A percentile compares a stretch with the other conserved stretches of the same genome.
These are phyloP conservation scores for Ophidiomyces ophidiicola DNA, from an alignment of 2,329 filamentous ascomycete genomes.

Conservation along the genomic window DNA sequence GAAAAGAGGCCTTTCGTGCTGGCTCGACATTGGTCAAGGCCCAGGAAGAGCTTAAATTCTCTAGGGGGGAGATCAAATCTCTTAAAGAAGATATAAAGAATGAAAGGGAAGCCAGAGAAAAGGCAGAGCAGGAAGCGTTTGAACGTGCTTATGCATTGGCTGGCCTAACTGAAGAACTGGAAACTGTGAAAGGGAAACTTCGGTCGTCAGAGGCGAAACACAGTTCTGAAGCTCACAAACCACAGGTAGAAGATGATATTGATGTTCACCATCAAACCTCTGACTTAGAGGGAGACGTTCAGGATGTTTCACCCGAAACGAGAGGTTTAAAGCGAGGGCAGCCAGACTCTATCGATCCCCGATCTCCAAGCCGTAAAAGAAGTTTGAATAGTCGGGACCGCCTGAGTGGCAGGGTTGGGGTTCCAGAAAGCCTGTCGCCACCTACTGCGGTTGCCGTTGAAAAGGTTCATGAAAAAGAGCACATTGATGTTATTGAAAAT, in stretches of 20 bases:
- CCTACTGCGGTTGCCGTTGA: slow-evolving; percentile 23
- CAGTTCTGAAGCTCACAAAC: slow-evolving; percentile 24
- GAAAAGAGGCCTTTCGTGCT: slow-evolving; percentile 48
- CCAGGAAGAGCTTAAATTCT: slow-evolving; percentile 40
- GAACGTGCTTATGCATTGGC: slow-evolving; percentile 37
- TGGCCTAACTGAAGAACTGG: slow-evolving; percentile 34
- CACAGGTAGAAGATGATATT: slow-evolving; percentile 22
- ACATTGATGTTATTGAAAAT: slow-evolving; percentile 28
- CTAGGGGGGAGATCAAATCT: slow-evolving; percentile 35
- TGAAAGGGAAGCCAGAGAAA: slow-evolving; percentile 38
- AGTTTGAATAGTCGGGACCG: slow-evolving; percentile 6
- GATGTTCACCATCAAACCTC: slow-evolving; percentile 15
- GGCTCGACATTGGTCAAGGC: slow-evolving; percentile 43
- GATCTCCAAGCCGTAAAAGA: slow-evolving; percentile 12
- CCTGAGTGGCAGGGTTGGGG: slow-evolving; percentile 14
- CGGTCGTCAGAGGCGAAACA: slow-evolving; percentile 30
- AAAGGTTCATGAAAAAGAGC: slow-evolving; percentile 24
- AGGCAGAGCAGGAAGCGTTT: slow-evolving; percentile 37
- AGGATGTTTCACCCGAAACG: slow-evolving; percentile 25
- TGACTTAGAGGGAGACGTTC: slow-evolving; percentile 20
- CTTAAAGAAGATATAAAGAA: slow-evolving; percentile 42
- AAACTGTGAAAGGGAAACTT: slow-evolving; percentile 32
- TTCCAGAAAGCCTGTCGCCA: slow-evolving; percentile 10
- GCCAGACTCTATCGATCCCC: slow-evolving; percentile 10
- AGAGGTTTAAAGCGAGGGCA: slow-evolving; percentile 23